Base-by-base conservation (phyloP, 441 rosid genomes). In the Francoa sonchifolia region DNA sequence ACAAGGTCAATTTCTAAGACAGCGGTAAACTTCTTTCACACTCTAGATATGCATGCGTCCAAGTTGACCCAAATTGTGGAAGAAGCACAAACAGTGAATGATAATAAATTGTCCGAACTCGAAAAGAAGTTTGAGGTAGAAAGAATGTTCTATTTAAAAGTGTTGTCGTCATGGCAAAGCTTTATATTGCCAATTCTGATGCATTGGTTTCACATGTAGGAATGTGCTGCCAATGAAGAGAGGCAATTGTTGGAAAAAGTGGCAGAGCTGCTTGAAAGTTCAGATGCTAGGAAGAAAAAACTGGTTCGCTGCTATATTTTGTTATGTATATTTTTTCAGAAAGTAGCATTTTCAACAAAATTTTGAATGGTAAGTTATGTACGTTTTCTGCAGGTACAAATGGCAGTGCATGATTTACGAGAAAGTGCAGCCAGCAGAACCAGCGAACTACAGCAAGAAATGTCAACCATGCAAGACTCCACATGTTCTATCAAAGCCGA, bases 401-500 rank as follows among this genome's bases (percentile, higher is more conserved):
- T 65, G 74, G 79, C 97, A 26, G 86, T 92, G 54, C 76, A 75
- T 19, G 96, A 83, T 71, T 71, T 92, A 25, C 82, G 82, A 15
- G 84, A 81, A 53, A 75, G 77, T 43, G 63, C 89, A 54, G 75
- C 79, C 65, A 63, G 68, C 57, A 77, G 78, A 83, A 83, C 94
- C 30, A 62, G 44, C 49, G 69, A 71, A 30, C 50, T 87, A 45
- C 99, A 83, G 59, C 73, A 77, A 66, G 94, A 92, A 71, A 83
- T 83, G 94, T 77, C 85, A 34, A 83, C 89, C 15, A 73, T 92
- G 95, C 80, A 86, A 57, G 84, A 70, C 44, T 75, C 94, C 28
- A 72, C 95, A 16, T 72, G 72, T 26, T 69, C 81, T 11, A 69
- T 87, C 57, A 81, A 75, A 67, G 53, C 68, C 8, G 76, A 87